phyloP scores from a whole-genome alignment of 2,329 filamentous ascomycete species.

The Blastomyces parvus region DNA sequence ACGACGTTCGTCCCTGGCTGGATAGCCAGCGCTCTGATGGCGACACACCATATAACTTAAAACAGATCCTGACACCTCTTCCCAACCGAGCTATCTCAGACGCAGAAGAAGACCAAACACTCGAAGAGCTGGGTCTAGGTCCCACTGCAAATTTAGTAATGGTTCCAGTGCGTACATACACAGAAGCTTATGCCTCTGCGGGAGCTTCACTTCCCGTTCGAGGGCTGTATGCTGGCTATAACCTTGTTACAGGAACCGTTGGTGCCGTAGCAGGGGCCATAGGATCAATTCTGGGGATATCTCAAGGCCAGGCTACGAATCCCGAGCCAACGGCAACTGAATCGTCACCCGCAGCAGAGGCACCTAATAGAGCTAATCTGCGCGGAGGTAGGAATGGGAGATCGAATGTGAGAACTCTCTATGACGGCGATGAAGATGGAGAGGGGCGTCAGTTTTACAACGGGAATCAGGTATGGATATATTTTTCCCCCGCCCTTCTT shows the following conservation, averaged over 20 bases:
- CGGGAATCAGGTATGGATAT: slow-evolving; percentile 66
- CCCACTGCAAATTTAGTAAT: slow-evolving; percentile 78
- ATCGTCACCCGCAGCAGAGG: slow-evolving; percentile 5
- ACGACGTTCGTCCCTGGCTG: slow-evolving; percentile 67
- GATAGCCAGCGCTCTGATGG: slow-evolving; percentile 52
- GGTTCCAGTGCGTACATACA: slow-evolving; percentile 56
- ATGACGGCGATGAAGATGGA: slow-evolving; percentile 46
- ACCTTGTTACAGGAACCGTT: slow-evolving; percentile 35
- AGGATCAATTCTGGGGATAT: slow-evolving; percentile 37
- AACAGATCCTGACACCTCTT: slow-evolving; percentile 68
- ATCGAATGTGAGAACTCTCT: slow-evolving; percentile 44
- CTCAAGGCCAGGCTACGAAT: slow-evolving; percentile 18
- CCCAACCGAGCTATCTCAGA: slow-evolving; percentile 66
- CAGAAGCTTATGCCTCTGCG: slow-evolving; percentile 46
- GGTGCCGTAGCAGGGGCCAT: slow-evolving; percentile 35
- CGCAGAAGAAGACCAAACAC: slow-evolving; percentile 59
- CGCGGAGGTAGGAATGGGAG: slow-evolving; percentile 15
- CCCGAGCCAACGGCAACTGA: slow-evolving; percentile 8
- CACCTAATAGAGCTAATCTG: slow-evolving; percentile 13
- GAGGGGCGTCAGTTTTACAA: slow-evolving; percentile 72
- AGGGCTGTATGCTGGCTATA: slow-evolving; percentile 35
- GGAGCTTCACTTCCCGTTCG: slow-evolving; percentile 33
- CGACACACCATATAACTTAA: slow-evolving; percentile 65
- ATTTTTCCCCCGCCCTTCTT: background rate
- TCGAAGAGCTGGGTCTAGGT: slow-evolving; percentile 61